A percentile compares a stretch with the other conserved stretches of the same genome.
Conservation (phyloP, 192 early-diverging fungal species). For the Podila verticillata region DNA sequence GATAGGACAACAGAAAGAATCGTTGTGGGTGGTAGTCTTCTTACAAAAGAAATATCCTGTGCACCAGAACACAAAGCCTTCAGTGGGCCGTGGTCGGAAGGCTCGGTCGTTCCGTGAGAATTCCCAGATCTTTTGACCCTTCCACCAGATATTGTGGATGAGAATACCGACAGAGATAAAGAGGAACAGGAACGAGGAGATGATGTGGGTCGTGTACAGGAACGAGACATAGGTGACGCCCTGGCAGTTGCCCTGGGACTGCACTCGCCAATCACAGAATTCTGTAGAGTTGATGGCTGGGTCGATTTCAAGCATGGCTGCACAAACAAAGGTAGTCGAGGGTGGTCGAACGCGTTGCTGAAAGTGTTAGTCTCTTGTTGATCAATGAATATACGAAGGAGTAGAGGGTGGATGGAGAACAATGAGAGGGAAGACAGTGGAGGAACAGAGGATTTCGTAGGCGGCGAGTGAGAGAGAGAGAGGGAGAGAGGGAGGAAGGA, state of each 20-base stretch:
- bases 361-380: neutral
- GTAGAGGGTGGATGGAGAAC: neutral
- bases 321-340: no score
- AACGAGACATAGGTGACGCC: conserved; percentile 46
- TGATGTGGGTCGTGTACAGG: conserved; percentile 47
- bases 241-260: conserved; percentile 34
- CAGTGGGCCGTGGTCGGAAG: conserved; percentile 43
- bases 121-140: conserved; percentile 51
- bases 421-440: neutral
- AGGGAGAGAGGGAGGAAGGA: neutral
- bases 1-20: neutral
- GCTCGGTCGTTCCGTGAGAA: conserved; percentile 49
- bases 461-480: neutral
- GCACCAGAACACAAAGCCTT: conserved; percentile 48
- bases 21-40: no score
- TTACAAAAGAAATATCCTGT: conserved; percentile 51
- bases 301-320: conserved; percentile 11
- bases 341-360: neutral
- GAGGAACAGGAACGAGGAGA: conserved; percentile 44
- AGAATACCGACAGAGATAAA: conserved; percentile 47
- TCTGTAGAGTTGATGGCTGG: conserved; percentile 41
- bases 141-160: conserved; percentile 52
- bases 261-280: conserved; percentile 48
- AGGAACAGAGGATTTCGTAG: neutral
- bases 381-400: neutral